phyloP scores from a whole-genome alignment of 31 red algal genomes.

The Odonthalia washingtoniensis region DNA sequence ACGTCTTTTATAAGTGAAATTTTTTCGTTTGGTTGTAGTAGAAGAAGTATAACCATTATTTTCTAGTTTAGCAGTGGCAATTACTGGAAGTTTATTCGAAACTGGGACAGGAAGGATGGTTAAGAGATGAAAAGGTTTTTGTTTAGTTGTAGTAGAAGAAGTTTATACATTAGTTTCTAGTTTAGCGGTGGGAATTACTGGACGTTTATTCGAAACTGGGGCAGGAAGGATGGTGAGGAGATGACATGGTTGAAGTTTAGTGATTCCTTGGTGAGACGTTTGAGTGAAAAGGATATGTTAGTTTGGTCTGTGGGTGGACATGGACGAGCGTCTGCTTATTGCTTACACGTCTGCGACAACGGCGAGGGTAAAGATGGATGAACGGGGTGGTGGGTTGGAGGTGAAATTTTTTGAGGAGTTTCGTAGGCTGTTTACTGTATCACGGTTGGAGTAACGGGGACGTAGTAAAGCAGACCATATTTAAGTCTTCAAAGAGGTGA shows the following conservation, averaged over 20 bases:
- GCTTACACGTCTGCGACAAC: slow-evolving; percentile 68
- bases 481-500: background rate
- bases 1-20: too few relatives aligned
- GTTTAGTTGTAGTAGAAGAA: too few relatives aligned
- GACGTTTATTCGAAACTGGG: slow-evolving; percentile 85
- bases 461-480: background rate
- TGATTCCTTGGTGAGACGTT: slow-evolving; percentile 69
- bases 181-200: slow-evolving; percentile 94
- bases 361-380: background rate
- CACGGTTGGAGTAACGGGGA: slow-evolving; percentile 23
- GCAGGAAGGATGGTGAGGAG: background rate
- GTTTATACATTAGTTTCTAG: too few relatives aligned
- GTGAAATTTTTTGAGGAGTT: slow-evolving; percentile 36
- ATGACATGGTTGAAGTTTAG: slow-evolving; percentile 85
- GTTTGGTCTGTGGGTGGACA: slow-evolving; percentile 71
- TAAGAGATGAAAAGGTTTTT: too few relatives aligned
- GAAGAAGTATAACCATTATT: too few relatives aligned
- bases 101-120: too few relatives aligned
- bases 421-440: slow-evolving; percentile 28
- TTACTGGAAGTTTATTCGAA: too few relatives aligned
- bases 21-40: too few relatives aligned
- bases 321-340: slow-evolving; percentile 86
- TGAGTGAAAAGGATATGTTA: slow-evolving; percentile 84
- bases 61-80: too few relatives aligned
- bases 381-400: slow-evolving; percentile 19